Evolutionary conservation across 176 grass and related monocot genomes (phyloP).

Genomic region (Bromus sterilis): DNA sequence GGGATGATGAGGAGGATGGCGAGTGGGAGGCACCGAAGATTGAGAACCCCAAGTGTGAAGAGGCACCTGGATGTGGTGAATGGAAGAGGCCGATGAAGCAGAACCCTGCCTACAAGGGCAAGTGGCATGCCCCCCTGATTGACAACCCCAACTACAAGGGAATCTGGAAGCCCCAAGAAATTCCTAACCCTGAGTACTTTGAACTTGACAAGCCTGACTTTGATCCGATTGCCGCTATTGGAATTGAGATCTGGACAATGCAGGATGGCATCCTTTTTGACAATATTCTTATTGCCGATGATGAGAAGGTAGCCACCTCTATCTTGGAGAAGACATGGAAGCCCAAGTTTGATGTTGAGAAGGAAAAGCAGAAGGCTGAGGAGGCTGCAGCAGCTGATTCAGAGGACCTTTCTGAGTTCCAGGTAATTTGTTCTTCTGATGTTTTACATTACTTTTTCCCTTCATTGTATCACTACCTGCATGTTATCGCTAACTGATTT

Average conservation of each 20-base stretch:
- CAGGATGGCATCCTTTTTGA: constrained; percentile 95
- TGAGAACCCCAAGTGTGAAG: constrained; percentile 94
- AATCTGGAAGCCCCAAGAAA: constrained; percentile 96
- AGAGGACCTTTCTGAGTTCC: constrained; percentile 60
- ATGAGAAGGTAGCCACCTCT: constrained; percentile 72
- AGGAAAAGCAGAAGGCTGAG: constrained; percentile 89
- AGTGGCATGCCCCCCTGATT: constrained; percentile 88
- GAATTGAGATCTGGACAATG: constrained; percentile 99
- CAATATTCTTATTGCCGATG: constrained; percentile 78
- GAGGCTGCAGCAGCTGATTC: constrained; percentile 28
- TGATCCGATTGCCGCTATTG: constrained; percentile 77
- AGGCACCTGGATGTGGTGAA: constrained; percentile 86
- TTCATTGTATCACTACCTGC: not conserved
- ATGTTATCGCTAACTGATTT: constrained; percentile 9
- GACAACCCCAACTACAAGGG: constrained; percentile 95
- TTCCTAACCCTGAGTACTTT: constrained; percentile 95
- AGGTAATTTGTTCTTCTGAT: constrained; percentile 39
- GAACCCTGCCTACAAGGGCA: constrained; percentile 95
- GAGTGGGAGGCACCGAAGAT: constrained; percentile 91
- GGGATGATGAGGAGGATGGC: constrained; percentile 99
- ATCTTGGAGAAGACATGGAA: constrained; percentile 83
- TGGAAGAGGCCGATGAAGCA: constrained; percentile 94
- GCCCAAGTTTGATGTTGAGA: constrained; percentile 86
- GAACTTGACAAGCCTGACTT: constrained; percentile 75
- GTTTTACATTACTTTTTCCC: not conserved